Evolutionary conservation across 2,329 filamentous ascomycete genomes (phyloP), one percentile per base, ranked within the genome.

Genomic region (Seiridium unicorne): DNA sequence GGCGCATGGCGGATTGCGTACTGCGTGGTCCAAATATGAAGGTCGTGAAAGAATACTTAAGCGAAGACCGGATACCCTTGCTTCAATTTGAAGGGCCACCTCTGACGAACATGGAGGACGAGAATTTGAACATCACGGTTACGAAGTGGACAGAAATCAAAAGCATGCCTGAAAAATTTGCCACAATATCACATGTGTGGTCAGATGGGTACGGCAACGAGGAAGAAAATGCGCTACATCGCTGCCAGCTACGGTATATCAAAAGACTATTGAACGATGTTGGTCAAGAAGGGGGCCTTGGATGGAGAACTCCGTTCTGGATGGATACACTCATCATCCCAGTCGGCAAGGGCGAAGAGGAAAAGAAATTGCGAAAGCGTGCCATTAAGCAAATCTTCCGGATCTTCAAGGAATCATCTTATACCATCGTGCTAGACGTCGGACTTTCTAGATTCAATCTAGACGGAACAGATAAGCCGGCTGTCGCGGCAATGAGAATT

Each of bases 111-210:
- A 4, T 11, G 9, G 9, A 44, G 9, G 44, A 13, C 44, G 18
- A 44, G n/a, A n/a, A n/a, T n/a, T 3, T 44, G 4, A 44, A 18
- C 9, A 11, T 44, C 4, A 13, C 44, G 4, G 9, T 44, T 11
- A 3, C 9, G 11, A 44, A 44, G 3, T 13, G 13, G 13, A 11
- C 44, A 10, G 9, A 44, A 10, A 11, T 13, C 44, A 44, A 44
- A 4, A 44, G 4, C 44, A 44, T 4, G 4, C 44, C 44, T 4
- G 13, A 13, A 11, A 11, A 44, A 4, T 44, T 13, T 10, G 44
- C 9, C 3, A 35, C 56, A 10, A 58, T 58, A 42, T 58, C 56
- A 5, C 56, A 58, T 40, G 56, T 58, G 10, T 58, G 56, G 56
- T 58, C 56, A 4, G 56, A 58, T 44, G 56, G 56, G 3, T 58